Evolutionary conservation across 768 basidiomycete species (phyloP).

Genomic region (Collybia mongolica): DNA sequence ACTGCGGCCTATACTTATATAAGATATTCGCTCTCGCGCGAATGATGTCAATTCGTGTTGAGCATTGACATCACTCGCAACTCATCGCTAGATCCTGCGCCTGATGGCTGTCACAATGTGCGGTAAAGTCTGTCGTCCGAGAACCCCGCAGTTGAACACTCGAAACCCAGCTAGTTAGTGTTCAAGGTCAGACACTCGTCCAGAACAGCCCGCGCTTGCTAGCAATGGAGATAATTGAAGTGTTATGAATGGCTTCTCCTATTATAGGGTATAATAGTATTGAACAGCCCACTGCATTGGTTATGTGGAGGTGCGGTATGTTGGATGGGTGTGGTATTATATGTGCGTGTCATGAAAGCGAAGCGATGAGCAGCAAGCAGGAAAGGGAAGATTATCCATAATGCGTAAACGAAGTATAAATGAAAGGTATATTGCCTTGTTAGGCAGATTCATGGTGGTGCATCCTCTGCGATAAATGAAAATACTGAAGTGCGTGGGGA

Average conservation of each 20-base stretch:
- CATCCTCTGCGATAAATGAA: conserved; percentile 5
- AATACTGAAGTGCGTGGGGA: conserved; percentile 11
- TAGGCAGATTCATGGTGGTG: neutral
- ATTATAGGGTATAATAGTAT: conserved; percentile 10
- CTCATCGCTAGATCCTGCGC: no score
- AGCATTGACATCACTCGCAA: no score
- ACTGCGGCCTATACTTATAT: no score
- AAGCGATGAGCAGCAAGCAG: conserved; percentile 8
- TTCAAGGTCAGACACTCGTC: no score
- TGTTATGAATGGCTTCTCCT: neutral
- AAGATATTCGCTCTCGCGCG: no score
- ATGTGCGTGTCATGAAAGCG: conserved; percentile 14
- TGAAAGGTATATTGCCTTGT: neutral
- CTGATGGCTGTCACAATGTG: no score
- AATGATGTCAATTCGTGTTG: no score
- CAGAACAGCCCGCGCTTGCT: no score
- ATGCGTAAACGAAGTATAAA: neutral
- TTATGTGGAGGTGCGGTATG: neutral
- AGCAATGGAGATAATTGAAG: no score
- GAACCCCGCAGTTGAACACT: no score
- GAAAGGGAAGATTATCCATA: neutral
- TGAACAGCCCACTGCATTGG: conserved; percentile 3
- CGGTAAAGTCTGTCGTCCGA: no score
- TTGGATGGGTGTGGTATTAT: conserved; percentile 9
- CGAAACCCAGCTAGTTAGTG: no score